phyloP scores from a whole-genome alignment of 2,329 filamentous ascomycete genomes.

The Neonectria sp. region DNA sequence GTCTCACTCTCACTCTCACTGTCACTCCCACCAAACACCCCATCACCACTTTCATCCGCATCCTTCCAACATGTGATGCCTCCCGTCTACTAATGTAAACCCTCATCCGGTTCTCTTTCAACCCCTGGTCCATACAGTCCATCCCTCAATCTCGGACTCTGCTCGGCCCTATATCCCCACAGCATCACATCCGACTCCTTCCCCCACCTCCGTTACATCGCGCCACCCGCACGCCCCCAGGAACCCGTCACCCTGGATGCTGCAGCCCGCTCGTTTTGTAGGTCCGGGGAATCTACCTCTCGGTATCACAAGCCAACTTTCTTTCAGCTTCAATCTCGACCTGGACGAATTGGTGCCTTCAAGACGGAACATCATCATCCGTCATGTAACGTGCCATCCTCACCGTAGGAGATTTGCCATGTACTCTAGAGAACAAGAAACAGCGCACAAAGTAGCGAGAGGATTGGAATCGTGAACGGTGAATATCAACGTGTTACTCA shows the following conservation, averaged over 20 bases:
- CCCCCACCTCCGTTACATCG: slow-evolving; percentile 31
- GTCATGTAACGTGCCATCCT: slow-evolving; percentile 7
- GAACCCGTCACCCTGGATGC: slow-evolving; percentile 14
- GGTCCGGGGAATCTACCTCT: neutral
- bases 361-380: neutral
- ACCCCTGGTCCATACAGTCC: slow-evolving; percentile 12
- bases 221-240: slow-evolving; percentile 21
- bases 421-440: neutral
- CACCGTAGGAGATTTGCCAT: neutral
- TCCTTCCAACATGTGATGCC: slow-evolving; percentile 21
- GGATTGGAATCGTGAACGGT: neutral
- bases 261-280: neutral
- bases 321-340: slow-evolving; percentile 15
- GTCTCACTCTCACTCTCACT: neutral
- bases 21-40: neutral
- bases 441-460: neutral
- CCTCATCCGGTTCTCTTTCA: slow-evolving; percentile 9
- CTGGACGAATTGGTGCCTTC: neutral
- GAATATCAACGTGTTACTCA: slow-evolving; percentile 11
- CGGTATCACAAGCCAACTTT: slow-evolving; percentile 24
- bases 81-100: slow-evolving; percentile 11
- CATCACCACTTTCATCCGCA: neutral
- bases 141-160: slow-evolving; percentile 42
- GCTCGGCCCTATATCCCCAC: slow-evolving; percentile 37
- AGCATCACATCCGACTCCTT: slow-evolving; percentile 32